phyloP scores from a whole-genome alignment of 2,329 filamentous ascomycete species.

The Alternaria alternata region DNA sequence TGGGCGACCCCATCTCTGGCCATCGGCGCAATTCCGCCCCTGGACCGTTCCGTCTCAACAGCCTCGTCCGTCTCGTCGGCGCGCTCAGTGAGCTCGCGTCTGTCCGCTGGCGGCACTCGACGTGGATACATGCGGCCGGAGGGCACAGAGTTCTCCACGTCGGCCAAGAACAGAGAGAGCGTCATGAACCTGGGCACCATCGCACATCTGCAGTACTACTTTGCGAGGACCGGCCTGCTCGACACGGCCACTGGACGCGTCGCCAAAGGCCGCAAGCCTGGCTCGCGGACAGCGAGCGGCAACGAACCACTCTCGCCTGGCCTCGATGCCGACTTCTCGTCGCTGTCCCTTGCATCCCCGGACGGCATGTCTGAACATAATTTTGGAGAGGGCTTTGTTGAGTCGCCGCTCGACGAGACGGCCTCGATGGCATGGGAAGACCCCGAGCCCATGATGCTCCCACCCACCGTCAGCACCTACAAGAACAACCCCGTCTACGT shows the following conservation, averaged over 20 bases:
- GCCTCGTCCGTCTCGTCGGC: constrained; percentile 62
- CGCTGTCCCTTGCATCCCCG: constrained; percentile 33
- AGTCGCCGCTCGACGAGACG: constrained; percentile 64
- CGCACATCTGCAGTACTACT: constrained; percentile 97
- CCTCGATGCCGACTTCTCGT: constrained; percentile 37
- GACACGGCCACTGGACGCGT: constrained; percentile 92
- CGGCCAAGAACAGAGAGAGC: constrained; percentile 88
- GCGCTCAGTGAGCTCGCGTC: constrained; percentile 68
- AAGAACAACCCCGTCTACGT: constrained; percentile 83
- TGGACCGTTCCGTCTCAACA: constrained; percentile 71
- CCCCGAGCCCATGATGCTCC: constrained; percentile 80
- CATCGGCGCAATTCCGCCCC: constrained; percentile 65
- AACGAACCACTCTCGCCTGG: constrained; percentile 40
- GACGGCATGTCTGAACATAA: constrained; percentile 38
- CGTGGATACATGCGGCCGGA: constrained; percentile 89
- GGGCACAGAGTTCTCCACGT: constrained; percentile 87
- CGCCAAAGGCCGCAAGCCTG: constrained; percentile 70
- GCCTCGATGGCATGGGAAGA: constrained; percentile 62
- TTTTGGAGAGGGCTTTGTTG: constrained; percentile 53
- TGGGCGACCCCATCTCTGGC: constrained; percentile 69
- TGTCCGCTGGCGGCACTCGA: constrained; percentile 62
- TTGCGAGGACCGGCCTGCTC: constrained; percentile 89
- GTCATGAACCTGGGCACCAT: constrained; percentile 97
- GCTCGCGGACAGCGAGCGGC: constrained; percentile 43
- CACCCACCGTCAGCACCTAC: constrained; percentile 97